Conservation (phyloP, 495 filamentous ascomycete genomes). For the Penicillium steckii region DNA sequence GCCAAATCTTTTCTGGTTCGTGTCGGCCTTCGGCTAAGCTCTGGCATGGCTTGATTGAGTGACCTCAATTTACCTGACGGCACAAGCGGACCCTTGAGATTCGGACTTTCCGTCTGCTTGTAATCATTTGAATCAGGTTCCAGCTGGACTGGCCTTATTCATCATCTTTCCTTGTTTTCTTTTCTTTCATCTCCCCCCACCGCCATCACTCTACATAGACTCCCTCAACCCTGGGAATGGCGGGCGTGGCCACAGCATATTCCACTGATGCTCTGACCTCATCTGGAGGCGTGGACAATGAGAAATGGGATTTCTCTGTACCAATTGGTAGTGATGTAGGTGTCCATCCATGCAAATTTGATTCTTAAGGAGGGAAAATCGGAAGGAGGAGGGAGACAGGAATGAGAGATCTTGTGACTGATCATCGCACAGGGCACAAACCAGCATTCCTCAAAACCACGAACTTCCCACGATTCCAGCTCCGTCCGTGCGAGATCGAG, state of each 20-base stretch:
- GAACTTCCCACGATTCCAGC: conserved; percentile 39
- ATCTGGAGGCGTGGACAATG: conserved; percentile 32
- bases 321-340: conserved; percentile 43
- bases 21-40: conserved; percentile 13
- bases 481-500: conserved; percentile 25
- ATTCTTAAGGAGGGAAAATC: not conserved
- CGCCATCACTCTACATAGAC: not conserved
- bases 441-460: conserved; percentile 32
- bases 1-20: conserved; percentile 2
- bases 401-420: conserved; percentile 1
- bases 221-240: conserved; percentile 36
- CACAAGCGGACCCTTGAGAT: conserved; percentile 14
- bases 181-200: not conserved
- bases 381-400: not conserved
- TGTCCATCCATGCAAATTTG: conserved; percentile 1
- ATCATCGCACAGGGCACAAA: conserved; percentile 19
- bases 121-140: conserved; percentile 22
- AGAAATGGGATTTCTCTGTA: conserved; percentile 48
- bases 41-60: conserved; percentile 40
- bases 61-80: not conserved
- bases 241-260: conserved; percentile 44
- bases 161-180: no score
- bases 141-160: conserved; percentile 47
- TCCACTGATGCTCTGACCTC: conserved; percentile 41
- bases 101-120: conserved; percentile 7